Conservation (phyloP, 2,329 filamentous ascomycete species). For the Tothia fuscella region DNA sequence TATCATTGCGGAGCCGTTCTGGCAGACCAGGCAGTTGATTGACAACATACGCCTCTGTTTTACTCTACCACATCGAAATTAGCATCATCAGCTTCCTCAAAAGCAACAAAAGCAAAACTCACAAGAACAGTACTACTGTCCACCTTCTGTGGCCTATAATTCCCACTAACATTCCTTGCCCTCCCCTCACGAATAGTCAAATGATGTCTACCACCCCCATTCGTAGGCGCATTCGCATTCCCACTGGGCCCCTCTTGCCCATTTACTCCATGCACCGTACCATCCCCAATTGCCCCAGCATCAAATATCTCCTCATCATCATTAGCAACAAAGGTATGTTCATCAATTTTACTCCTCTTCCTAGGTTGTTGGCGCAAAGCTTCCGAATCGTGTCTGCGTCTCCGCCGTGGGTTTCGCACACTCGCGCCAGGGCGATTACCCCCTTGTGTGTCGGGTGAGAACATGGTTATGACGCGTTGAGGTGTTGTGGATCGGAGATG, state of each 20-base stretch:
- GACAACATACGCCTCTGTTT: slow-evolving; percentile 73
- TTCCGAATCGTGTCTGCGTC: slow-evolving; percentile 32
- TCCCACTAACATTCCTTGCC: slow-evolving; percentile 20
- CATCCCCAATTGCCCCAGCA: not conserved
- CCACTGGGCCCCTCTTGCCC: slow-evolving; percentile 17
- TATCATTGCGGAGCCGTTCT: slow-evolving; percentile 57
- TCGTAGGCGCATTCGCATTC: slow-evolving; percentile 20
- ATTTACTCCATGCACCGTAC: slow-evolving; percentile 8
- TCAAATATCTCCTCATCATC: not conserved
- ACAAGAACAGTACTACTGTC: slow-evolving; percentile 51
- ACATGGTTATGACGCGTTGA: too few species aligned
- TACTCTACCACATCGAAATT: slow-evolving; percentile 45
- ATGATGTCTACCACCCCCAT: slow-evolving; percentile 22
- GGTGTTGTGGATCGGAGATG: too few species aligned
- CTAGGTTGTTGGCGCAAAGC: slow-evolving; percentile 14
- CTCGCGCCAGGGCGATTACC: not conserved
- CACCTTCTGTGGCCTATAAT: slow-evolving; percentile 49
- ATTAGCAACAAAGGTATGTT: slow-evolving; percentile 26
- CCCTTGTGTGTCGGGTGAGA: not conserved
- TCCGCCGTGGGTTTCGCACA: slow-evolving; percentile 28
- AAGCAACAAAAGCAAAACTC: slow-evolving; percentile 12
- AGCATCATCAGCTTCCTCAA: not conserved
- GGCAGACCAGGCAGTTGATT: slow-evolving; percentile 76
- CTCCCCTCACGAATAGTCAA: slow-evolving; percentile 28
- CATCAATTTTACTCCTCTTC: slow-evolving; percentile 36